Conservation (phyloP, 2,329 filamentous ascomycete genomes). For the Colletotrichum orchidophilum region DNA sequence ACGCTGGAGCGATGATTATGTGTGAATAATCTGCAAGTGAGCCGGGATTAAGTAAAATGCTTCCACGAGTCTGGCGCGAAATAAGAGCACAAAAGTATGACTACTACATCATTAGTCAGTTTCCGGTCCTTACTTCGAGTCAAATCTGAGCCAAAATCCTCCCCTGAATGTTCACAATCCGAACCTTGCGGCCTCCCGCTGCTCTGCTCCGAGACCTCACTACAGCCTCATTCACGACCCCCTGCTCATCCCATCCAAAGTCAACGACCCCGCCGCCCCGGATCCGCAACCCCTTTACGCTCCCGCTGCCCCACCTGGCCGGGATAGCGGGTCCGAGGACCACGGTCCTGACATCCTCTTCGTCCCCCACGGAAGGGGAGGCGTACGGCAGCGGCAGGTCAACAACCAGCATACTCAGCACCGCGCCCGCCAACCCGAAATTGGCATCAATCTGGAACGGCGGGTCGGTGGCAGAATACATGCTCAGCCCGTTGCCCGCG, state of each 20-base stretch:
- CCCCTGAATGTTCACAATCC: slow-evolving; percentile 32
- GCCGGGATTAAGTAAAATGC: too few relatives aligned
- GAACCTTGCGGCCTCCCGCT: slow-evolving; percentile 8
- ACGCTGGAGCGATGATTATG: too few relatives aligned
- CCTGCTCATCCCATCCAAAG: slow-evolving; percentile 53
- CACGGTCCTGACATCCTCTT: slow-evolving; percentile 43
- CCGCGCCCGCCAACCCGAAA: slow-evolving; percentile 59
- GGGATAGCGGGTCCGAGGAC: slow-evolving; percentile 60
- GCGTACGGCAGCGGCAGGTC: slow-evolving; percentile 50
- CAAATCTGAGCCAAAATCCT: background rate
- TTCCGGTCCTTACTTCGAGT: background rate
- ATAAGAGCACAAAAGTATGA: too few relatives aligned
- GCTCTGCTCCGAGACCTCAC: slow-evolving; percentile 9
- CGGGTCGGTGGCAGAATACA: slow-evolving; percentile 55
- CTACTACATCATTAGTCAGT: background rate
- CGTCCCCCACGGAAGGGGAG: background rate
- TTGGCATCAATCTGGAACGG: slow-evolving; percentile 71
- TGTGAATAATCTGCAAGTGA: too few relatives aligned
- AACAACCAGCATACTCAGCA: slow-evolving; percentile 62
- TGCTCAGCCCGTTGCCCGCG: slow-evolving; percentile 58
- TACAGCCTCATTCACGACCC: slow-evolving; percentile 42
- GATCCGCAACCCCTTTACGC: slow-evolving; percentile 53
- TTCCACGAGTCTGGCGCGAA: too few relatives aligned
- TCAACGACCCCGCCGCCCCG: slow-evolving; percentile 54
- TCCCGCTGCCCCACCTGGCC: slow-evolving; percentile 51